Evolutionary conservation across 176 grass and related monocot species (phyloP).

Genomic region (Hyparrhenia diplandra): DNA sequence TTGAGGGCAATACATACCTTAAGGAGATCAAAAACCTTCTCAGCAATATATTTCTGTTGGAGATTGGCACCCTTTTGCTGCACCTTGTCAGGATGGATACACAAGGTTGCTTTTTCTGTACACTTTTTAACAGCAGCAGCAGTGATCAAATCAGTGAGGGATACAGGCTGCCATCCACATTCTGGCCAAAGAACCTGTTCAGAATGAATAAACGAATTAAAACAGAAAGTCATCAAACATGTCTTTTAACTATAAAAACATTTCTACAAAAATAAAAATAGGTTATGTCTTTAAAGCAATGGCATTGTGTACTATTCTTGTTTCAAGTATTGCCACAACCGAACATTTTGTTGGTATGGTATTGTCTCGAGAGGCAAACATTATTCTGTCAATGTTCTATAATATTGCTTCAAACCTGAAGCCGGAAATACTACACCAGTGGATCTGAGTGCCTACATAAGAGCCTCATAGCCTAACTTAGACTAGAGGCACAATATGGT

Average conservation of each 20-base stretch:
- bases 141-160: constrained; percentile 74
- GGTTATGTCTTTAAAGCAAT: neutral
- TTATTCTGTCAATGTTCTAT: neutral
- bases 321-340: neutral
- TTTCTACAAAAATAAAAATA: neutral
- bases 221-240: neutral
- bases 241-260: neutral
- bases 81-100: constrained; percentile 84
- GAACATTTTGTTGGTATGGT: neutral
- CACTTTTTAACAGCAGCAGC: constrained; percentile 60
- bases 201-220: constrained; percentile 24
- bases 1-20: constrained; percentile 48
- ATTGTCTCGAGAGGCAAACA: neutral
- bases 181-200: constrained; percentile 81
- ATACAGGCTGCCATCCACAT: constrained; percentile 82
- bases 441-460: neutral
- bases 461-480: neutral
- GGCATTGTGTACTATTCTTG: neutral
- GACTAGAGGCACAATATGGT: neutral
- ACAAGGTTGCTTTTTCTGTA: constrained; percentile 78
- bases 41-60: constrained; percentile 74
- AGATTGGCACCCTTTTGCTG: constrained; percentile 78
- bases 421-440: neutral
- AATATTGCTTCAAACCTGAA: neutral
- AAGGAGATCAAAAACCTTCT: constrained; percentile 89